Base-by-base conservation (phyloP, 768 basidiomycete species). In the Pisolithus microcarpus region DNA sequence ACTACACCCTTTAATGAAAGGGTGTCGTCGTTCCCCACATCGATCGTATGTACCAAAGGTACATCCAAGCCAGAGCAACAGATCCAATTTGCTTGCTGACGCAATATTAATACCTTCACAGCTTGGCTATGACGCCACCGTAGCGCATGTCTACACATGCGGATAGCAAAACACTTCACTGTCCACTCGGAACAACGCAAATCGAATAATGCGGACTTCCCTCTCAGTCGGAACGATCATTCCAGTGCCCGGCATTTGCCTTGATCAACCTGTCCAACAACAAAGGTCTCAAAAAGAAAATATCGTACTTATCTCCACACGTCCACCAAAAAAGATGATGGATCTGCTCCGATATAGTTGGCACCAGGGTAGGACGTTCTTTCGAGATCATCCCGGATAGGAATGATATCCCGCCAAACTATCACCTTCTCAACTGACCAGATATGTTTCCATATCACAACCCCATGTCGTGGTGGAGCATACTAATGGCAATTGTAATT, bases 351-450 rank as follows among this genome's bases (percentile, higher is more conserved):
- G 50, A 51, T 55, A 56, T 55, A 24, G 53, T 23, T 26, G 31
- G 39, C 43, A 28, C 23, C 30, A 10, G 26, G 24, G 11, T 21
- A 19, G 2, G 40, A 11, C 10, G 46, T 28, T 31, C 28, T 53
- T 56, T 58, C 54, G 56, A 65, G 60, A 66, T 67, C 55, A 58
- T 31, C 30, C 42, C 18, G 56, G 59, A 58, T 59, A 52, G 47
- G 55, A 40, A 55, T 23, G 21, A 23, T 18, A 24, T 15, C n/a
- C 28, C 7, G 43, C 15, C 21, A 26, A 44, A 26, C 26, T 26
- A 15, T 57, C 60, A 52, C 42, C 54, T 58, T 57, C 46, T 23
- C 4, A 26, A 21, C 21, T 31, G 38, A 18, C 48, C 6, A 49
- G 24, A 28, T 43, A 54, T 24, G 39, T 28, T 34, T 7, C 26